phyloP scores from a whole-genome alignment of 495 filamentous ascomycete genomes.

The Platismatia glauca region DNA sequence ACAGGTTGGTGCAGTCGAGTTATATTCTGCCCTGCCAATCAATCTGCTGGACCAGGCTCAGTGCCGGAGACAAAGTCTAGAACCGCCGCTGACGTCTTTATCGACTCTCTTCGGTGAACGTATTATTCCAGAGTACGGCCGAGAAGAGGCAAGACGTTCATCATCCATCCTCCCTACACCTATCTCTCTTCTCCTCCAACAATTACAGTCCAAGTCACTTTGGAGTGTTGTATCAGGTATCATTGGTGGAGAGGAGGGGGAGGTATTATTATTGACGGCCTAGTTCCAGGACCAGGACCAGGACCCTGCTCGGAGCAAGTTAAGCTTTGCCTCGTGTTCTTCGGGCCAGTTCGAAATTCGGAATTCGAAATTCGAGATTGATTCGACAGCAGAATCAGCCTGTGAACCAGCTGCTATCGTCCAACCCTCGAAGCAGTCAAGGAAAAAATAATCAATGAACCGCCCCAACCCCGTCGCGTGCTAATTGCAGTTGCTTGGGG shows the following conservation, averaged over 20 bases:
- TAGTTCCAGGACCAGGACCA: too few species aligned
- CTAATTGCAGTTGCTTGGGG: too few species aligned
- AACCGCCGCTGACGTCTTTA: slow-evolving; percentile 2
- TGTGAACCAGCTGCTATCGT: too few species aligned
- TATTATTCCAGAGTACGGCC: background rate
- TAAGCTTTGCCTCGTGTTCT: slow-evolving; percentile 4
- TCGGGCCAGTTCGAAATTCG: background rate
- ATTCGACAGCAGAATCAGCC: too few species aligned
- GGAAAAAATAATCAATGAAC: too few species aligned
- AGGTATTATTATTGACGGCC: background rate
- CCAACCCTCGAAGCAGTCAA: too few species aligned
- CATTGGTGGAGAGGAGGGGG: background rate
- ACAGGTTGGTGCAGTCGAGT: background rate
- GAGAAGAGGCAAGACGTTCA: background rate
- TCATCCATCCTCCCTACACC: background rate
- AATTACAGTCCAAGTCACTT: too few species aligned
- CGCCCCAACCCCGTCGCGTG: too few species aligned
- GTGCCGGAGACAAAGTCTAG: background rate
- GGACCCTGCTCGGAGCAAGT: background rate
- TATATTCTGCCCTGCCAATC: background rate
- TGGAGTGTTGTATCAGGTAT: too few species aligned
- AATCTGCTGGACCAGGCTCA: background rate
- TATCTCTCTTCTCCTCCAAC: background rate
- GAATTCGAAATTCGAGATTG: too few species aligned
- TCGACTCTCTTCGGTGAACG: background rate